Evolutionary conservation across 371 early-diverging fungal species (phyloP).

Genomic region (Nosema muscidifuracis): DNA sequence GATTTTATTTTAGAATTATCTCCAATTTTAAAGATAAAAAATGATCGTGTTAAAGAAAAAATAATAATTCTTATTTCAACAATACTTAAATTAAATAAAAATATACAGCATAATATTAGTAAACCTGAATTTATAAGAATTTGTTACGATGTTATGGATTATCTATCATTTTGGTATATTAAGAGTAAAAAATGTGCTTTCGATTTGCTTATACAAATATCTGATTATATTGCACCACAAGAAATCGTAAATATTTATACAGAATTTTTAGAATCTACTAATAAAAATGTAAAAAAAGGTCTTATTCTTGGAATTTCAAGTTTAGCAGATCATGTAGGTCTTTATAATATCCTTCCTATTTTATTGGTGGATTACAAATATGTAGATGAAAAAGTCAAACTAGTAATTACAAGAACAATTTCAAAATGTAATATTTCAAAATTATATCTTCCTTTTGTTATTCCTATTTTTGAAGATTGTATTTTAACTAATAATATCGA

Average conservation of each 20-base stretch:
- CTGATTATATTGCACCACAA: slow-evolving; percentile 95
- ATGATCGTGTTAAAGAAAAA: not conserved
- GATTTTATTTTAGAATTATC: not conserved
- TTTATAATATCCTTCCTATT: slow-evolving; percentile 81
- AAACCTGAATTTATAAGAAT: slow-evolving; percentile 93
- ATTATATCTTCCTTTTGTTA: slow-evolving; percentile 82
- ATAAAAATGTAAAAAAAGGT: slow-evolving; percentile 91
- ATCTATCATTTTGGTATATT: slow-evolving; percentile 84
- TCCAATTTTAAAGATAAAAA: not conserved
- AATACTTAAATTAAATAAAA: not conserved
- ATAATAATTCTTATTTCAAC: not conserved
- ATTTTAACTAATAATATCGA: slow-evolving; percentile 88
- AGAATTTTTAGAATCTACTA: slow-evolving; percentile 90
- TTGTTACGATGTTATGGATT: slow-evolving; percentile 85
- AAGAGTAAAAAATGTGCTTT: slow-evolving; percentile 84
- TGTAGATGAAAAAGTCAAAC: slow-evolving; percentile 89
- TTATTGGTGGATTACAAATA: slow-evolving; percentile 94
- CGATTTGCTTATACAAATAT: slow-evolving; percentile 91
- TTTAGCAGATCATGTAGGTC: slow-evolving; percentile 64
- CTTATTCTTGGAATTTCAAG: slow-evolving; percentile 90
- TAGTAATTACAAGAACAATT: slow-evolving; percentile 84
- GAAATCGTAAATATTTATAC: slow-evolving; percentile 88
- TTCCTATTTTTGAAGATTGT: slow-evolving; percentile 86
- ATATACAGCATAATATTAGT: not conserved
- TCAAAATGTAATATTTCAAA: slow-evolving; percentile 85